These are phyloP conservation scores for Aspergillus neoniger DNA, from an alignment of 2,329 filamentous ascomycete species.

Conservation along the genomic window DNA sequence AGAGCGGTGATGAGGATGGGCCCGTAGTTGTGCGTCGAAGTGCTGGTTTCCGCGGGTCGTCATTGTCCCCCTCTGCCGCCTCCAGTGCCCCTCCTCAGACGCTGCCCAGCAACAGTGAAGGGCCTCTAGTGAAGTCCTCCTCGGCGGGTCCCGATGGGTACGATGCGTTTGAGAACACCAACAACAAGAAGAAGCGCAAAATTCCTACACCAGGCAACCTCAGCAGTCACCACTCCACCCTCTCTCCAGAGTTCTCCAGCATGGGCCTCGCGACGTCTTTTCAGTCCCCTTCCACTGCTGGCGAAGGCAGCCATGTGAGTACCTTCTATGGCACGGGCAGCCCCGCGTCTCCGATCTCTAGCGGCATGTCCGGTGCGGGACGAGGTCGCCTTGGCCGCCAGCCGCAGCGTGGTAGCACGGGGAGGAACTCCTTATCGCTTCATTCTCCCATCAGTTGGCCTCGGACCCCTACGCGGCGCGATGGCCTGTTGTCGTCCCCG, in stretches of 20 bases:
- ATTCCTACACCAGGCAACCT: slow-evolving; percentile 85
- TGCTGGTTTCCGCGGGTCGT: slow-evolving; percentile 43
- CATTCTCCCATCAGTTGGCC: slow-evolving; percentile 60
- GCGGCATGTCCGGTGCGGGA: slow-evolving; percentile 80
- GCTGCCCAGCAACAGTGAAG: slow-evolving; percentile 31
- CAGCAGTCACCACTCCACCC: slow-evolving; percentile 57
- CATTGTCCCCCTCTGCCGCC: slow-evolving; percentile 34
- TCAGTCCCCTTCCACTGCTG: slow-evolving; percentile 47
- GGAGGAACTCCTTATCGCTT: slow-evolving; percentile 63
- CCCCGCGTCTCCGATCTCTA: slow-evolving; percentile 57
- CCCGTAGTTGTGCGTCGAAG: slow-evolving; percentile 46
- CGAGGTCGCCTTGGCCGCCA: slow-evolving; percentile 77
- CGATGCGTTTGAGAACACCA: slow-evolving; percentile 96
- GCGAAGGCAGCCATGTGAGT: slow-evolving; percentile 50
- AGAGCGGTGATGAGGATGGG: slow-evolving; percentile 64
- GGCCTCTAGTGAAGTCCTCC: slow-evolving; percentile 55
- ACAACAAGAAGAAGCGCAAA: slow-evolving; percentile 99
- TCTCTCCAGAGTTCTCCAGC: slow-evolving; percentile 65
- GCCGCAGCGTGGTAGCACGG: slow-evolving; percentile 50
- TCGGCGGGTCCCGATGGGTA: slow-evolving; percentile 82
- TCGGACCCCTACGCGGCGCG: slow-evolving; percentile 52
- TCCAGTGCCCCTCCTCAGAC: slow-evolving; percentile 30
- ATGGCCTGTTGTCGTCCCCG: slow-evolving; percentile 49
- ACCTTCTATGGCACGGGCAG: slow-evolving; percentile 61
- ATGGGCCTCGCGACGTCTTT: slow-evolving; percentile 59